A percentile compares a stretch with the other conserved stretches of the same genome.
phyloP scores from a whole-genome alignment of 176 grass and related monocot species.

The Pontederia paniculata region DNA sequence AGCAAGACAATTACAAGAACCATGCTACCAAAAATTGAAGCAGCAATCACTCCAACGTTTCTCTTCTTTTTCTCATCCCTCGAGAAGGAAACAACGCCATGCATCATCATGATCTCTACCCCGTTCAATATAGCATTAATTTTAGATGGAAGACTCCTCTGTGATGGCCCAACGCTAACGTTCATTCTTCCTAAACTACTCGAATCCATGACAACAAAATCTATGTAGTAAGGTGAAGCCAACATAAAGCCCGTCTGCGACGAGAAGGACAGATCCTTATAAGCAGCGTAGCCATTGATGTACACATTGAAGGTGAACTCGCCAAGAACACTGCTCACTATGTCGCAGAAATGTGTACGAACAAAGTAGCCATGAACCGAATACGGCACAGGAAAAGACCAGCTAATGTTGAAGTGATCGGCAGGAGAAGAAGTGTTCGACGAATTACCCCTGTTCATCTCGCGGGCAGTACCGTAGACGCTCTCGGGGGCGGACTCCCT shows the following conservation, averaged over 20 bases:
- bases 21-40: conserved; percentile 1
- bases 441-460: not conserved
- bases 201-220: conserved; percentile 1
- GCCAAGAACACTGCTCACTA: not conserved
- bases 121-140: conserved; percentile 12
- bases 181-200: not conserved
- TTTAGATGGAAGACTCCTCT: not conserved
- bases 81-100: not conserved
- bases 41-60: not conserved
- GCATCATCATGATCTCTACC: conserved; percentile 9
- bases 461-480: conserved; percentile 46
- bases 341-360: conserved; percentile 69
- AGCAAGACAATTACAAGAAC: not conserved
- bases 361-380: conserved; percentile 30
- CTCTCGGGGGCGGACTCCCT: conserved; percentile 24
- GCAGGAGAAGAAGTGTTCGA: not conserved
- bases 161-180: conserved; percentile 3
- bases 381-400: conserved; percentile 28
- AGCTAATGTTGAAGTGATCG: conserved; percentile 42
- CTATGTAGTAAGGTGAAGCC: conserved; percentile 10
- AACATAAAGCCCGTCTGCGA: conserved; percentile 15
- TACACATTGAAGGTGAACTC: conserved; percentile 37
- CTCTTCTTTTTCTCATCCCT: not conserved
- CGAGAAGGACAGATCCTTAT: not conserved
- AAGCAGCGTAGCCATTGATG: conserved; percentile 18